These are phyloP conservation scores for Chalaropsis thielavioides DNA, from an alignment of 2,329 filamentous ascomycete genomes.

Conservation along the genomic window DNA sequence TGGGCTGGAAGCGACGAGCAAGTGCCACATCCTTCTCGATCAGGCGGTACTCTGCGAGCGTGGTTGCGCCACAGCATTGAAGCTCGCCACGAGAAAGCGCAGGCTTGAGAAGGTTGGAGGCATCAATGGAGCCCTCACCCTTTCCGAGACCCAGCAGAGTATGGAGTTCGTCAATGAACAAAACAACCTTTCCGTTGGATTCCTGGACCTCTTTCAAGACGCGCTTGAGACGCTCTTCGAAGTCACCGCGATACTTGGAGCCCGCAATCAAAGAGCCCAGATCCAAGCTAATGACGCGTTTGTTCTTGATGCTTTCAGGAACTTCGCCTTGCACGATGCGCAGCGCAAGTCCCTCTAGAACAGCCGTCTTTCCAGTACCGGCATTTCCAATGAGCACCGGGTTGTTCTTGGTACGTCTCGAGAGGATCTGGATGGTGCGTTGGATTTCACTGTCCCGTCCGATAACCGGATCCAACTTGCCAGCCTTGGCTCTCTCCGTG, in stretches of 20 bases:
- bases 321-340: constrained; percentile 86
- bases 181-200: constrained; percentile 74
- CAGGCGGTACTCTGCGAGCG: constrained; percentile 74
- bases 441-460: constrained; percentile 85
- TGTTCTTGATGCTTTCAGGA: constrained; percentile 90
- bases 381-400: constrained; percentile 86
- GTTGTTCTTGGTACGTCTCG: constrained; percentile 87
- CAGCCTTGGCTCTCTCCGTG: constrained; percentile 68
- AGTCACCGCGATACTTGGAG: constrained; percentile 89
- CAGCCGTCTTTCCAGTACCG: constrained; percentile 87
- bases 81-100: constrained; percentile 84
- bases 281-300: constrained; percentile 74
- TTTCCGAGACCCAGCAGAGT: constrained; percentile 85
- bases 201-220: constrained; percentile 85
- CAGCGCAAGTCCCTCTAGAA: constrained; percentile 78
- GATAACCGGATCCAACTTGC: constrained; percentile 91
- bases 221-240: constrained; percentile 83
- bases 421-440: constrained; percentile 85
- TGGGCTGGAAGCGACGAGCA: constrained; percentile 85
- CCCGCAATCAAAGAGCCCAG: constrained; percentile 88
- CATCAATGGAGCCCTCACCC: constrained; percentile 90
- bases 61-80: constrained; percentile 91
- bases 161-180: constrained; percentile 93
- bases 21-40: constrained; percentile 96
- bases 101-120: constrained; percentile 86